A percentile compares a stretch with the other conserved stretches of the same genome.
Evolutionary conservation across 306 rosid genomes (phyloP).

Genomic region (Delonix regia): DNA sequence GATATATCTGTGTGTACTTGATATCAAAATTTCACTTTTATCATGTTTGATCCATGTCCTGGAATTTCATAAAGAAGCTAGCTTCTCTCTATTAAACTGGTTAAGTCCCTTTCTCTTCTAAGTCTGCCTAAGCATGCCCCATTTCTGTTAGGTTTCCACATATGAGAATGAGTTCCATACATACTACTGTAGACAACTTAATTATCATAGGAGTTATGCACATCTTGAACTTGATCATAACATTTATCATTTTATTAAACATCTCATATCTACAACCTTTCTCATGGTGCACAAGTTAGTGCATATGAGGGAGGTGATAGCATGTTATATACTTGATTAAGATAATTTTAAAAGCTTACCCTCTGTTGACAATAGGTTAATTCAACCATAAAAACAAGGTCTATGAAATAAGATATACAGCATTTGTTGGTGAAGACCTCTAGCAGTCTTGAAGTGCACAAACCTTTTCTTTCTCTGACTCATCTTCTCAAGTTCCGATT

Average conservation of each 20-base stretch:
- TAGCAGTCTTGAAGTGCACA: not conserved
- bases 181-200: not conserved
- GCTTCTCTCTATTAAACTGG: not conserved
- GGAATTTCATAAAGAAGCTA: not conserved
- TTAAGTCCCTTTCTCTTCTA: not conserved
- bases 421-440: not conserved
- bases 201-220: not conserved
- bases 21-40: not conserved
- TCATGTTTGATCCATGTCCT: not conserved
- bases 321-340: no score
- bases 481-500: not conserved
- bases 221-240: not conserved
- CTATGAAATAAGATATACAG: no score
- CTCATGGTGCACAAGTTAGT: not conserved
- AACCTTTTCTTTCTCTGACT: not conserved
- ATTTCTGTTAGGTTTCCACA: not conserved
- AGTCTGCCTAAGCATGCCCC: constrained; percentile 1
- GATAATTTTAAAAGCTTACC: not conserved
- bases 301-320: not conserved
- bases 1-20: not conserved
- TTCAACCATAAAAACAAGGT: not conserved
- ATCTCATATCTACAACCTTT: no score
- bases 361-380: not conserved
- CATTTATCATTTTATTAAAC: not conserved
- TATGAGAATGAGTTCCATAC: not conserved